Conservation (phyloP, 169 alveolate genomes). For the Cryptosporidium sp. region DNA sequence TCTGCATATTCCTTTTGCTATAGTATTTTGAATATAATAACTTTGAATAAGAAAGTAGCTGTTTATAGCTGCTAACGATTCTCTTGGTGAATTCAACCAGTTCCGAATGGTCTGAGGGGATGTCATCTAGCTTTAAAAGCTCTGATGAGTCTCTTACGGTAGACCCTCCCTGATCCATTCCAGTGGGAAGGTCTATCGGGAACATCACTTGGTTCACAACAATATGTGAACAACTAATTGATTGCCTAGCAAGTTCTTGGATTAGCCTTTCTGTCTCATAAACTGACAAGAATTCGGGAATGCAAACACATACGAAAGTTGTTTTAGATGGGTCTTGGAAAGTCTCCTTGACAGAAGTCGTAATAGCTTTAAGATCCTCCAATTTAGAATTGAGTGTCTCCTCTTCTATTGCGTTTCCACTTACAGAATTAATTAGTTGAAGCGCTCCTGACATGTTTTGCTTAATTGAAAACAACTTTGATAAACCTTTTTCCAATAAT, state of each 20-base stretch:
- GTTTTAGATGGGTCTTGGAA: constrained; percentile 86
- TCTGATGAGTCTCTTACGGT: background rate
- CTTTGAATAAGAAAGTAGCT: constrained; percentile 27
- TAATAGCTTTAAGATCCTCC: constrained; percentile 78
- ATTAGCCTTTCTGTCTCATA: constrained; percentile 98
- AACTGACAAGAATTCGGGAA: constrained; percentile 98
- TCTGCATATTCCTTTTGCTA: constrained; percentile 91
- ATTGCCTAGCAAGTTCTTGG: constrained; percentile 93
- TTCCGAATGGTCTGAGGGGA: constrained; percentile 26
- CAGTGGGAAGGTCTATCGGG: constrained; percentile 83
- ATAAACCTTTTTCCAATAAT: constrained; percentile 93
- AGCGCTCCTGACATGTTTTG: constrained; percentile 83
- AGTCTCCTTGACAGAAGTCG: constrained; percentile 78
- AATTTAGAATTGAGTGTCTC: constrained; percentile 78
- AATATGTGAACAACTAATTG: constrained; percentile 95
- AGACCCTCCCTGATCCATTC: background rate
- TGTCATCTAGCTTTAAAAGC: constrained; percentile 7
- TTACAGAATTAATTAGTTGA: constrained; percentile 77
- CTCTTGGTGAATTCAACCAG: constrained; percentile 14
- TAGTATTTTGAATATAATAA: constrained; percentile 87
- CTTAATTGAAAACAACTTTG: constrained; percentile 89
- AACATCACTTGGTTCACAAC: constrained; percentile 96
- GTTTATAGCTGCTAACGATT: constrained; percentile 16
- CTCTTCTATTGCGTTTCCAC: constrained; percentile 77
- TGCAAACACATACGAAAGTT: constrained; percentile 98